Percentiles rank a stretch among this genome's conserved stretches.
Conservation (phyloP, 495 filamentous ascomycete species). For the Cairneyella variabilis region DNA sequence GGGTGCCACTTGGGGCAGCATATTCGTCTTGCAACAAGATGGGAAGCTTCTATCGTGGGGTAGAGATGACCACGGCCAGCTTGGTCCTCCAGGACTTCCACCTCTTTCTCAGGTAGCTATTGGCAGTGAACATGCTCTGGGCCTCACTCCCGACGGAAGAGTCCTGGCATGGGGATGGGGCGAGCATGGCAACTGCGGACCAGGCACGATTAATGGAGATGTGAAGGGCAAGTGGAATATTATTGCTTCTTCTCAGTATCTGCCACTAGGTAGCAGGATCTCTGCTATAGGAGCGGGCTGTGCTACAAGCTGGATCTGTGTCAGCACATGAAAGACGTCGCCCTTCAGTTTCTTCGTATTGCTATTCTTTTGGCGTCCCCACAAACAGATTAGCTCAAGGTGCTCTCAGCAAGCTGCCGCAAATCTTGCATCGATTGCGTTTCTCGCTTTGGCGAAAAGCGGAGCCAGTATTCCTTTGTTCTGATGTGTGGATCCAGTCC, state of each 20-base stretch:
- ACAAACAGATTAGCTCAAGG: not conserved
- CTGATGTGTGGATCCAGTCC: too few relatives aligned
- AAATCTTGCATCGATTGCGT: too few relatives aligned
- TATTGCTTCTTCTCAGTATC: constrained; percentile 47
- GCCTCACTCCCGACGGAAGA: constrained; percentile 53
- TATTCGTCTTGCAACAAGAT: constrained; percentile 61
- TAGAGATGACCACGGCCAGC: constrained; percentile 76
- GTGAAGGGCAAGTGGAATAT: constrained; percentile 61
- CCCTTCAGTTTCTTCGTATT: too few relatives aligned
- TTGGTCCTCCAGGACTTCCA: constrained; percentile 57
- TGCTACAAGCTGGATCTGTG: constrained; percentile 79
- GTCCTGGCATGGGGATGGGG: constrained; percentile 91
- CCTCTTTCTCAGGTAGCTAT: constrained; percentile 55
- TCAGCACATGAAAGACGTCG: constrained; percentile 27
- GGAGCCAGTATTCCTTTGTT: too few relatives aligned
- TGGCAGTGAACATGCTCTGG: constrained; percentile 85
- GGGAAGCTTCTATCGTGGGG: constrained; percentile 65
- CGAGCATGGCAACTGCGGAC: constrained; percentile 94
- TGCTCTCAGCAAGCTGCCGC: too few relatives aligned
- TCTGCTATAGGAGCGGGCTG: constrained; percentile 72
- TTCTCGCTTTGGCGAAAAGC: too few relatives aligned
- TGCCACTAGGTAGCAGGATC: constrained; percentile 41
- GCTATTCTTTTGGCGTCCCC: too few relatives aligned
- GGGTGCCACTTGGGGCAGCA: constrained; percentile 74
- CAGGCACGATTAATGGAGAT: constrained; percentile 51